Evolutionary conservation across 345 rosid species (phyloP).

Genomic region (Stellera chamaejasme): DNA sequence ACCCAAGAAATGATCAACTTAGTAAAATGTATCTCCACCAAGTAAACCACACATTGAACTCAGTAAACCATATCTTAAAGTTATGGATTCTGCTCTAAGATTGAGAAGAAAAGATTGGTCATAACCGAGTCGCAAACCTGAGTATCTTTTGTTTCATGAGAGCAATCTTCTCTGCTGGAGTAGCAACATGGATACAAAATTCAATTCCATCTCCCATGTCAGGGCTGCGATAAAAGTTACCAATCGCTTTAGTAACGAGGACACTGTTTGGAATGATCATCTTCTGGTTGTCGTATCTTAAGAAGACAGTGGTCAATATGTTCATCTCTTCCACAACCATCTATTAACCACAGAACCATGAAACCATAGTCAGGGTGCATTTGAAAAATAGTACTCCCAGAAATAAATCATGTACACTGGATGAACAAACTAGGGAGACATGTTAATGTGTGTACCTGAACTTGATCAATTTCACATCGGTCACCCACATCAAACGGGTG

Average conservation of each 20-base stretch:
- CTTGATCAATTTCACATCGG: conserved; percentile 65
- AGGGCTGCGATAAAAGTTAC: conserved; percentile 80
- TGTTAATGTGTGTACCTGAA: conserved; percentile 32
- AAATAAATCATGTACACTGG: background rate
- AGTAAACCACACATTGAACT: too few species aligned
- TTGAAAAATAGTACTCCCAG: background rate
- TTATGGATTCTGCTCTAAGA: background rate
- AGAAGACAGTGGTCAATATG: conserved; percentile 68
- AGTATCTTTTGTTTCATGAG: conserved; percentile 49
- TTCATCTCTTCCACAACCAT: conserved; percentile 90
- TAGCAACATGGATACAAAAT: conserved; percentile 55
- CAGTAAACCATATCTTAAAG: background rate
- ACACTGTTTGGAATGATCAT: conserved; percentile 49
- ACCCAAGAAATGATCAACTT: background rate
- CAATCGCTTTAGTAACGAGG: conserved; percentile 52
- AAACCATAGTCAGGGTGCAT: background rate
- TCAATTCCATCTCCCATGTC: conserved; percentile 76
- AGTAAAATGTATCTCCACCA: background rate
- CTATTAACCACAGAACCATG: conserved; percentile 20
- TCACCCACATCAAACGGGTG: conserved; percentile 92
- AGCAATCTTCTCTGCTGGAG: conserved; percentile 43
- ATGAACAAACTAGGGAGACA: background rate
- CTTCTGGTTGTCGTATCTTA: conserved; percentile 66
- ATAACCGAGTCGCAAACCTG: conserved; percentile 19
- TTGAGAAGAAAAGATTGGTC: background rate